Evolutionary conservation across 139 green algal genomes (phyloP), one percentile per base, ranked within the genome.

Genomic region (Volvox africanus): DNA sequence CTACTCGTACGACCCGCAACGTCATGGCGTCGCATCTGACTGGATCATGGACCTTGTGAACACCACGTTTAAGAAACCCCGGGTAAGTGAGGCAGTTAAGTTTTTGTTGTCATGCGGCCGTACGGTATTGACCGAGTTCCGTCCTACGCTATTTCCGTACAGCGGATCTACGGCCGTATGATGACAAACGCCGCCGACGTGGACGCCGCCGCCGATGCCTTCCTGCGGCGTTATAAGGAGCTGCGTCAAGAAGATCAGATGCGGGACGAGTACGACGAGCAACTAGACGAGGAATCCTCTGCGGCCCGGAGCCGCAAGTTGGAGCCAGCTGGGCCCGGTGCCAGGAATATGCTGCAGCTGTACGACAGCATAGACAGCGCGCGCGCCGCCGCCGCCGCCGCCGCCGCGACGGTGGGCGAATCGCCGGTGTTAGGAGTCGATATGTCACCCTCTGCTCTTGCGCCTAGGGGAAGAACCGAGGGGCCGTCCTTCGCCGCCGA

Each of bases 41-140:
- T 96, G 94, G 94, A 87, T 96, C 62, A 95, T 97, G 87, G 95
- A 97, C 88, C 91, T 97, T n/a, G 94, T 97, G 61, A 96, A 94
- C 84, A 92, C 96, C 28, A 93, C 89, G 61, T 97, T 96, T 87
- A 77, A 89, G 11, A 97, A 96, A 80, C 94, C 95, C 1, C 28
- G 91, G 86, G 89, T 93, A 35, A 67, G 78, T 12, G 18, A 67
- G 37, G 18, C 20, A 44, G 18, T 22, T 67, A 55, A 5, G 44
- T 55, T 55, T 55, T 55, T 14, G 44, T 55, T 55, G 9, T 9
- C 9, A 55, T 55, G 44, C 5, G 44, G 9, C 44, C 9, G 44
- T 55, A 55, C 44, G 5, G 44, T 55, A 55, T 55, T 55, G 9
- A 55, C 44, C 5, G 5, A 14, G 44, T 55, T 55, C 44, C 44